Conservation (phyloP, 352 stramenopile genomes). For the Nothophytophthora sp. region DNA sequence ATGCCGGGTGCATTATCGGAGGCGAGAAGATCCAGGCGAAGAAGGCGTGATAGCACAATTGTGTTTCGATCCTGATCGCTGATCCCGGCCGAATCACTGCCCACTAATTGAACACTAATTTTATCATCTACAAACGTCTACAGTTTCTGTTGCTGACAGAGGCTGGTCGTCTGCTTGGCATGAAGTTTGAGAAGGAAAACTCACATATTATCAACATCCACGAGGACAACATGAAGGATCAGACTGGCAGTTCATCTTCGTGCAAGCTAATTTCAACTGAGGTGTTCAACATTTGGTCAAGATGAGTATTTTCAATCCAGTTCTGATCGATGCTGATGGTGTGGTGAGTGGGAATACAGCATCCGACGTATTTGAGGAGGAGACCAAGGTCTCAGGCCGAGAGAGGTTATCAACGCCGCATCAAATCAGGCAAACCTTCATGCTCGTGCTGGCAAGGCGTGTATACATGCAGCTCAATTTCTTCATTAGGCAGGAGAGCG, state of each 20-base stretch:
- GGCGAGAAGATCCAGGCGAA: slow-evolving; percentile 93
- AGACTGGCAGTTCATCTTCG: slow-evolving; percentile 79
- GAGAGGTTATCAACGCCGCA: slow-evolving; percentile 89
- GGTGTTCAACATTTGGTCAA: slow-evolving; percentile 81
- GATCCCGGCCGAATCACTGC: slow-evolving; percentile 98
- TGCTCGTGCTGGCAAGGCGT: slow-evolving; percentile 93
- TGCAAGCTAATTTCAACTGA: slow-evolving; percentile 89
- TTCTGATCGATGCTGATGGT: slow-evolving; percentile 78
- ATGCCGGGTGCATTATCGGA: slow-evolving; percentile 92
- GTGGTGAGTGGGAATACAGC: slow-evolving; percentile 17
- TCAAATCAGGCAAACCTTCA: slow-evolving; percentile 96
- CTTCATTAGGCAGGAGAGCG: too few species aligned
- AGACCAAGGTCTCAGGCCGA: slow-evolving; percentile 21
- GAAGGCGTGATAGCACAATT: slow-evolving; percentile 83
- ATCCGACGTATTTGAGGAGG: background rate
- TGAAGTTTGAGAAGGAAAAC: slow-evolving; percentile 99
- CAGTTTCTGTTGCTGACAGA: slow-evolving; percentile 98
- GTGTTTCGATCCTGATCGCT: slow-evolving; percentile 97
- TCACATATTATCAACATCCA: slow-evolving; percentile 96
- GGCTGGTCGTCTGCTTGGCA: slow-evolving; percentile 99
- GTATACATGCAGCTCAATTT: slow-evolving; percentile 92
- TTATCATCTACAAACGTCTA: slow-evolving; percentile 89
- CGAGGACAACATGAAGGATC: slow-evolving; percentile 89
- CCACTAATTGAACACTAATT: slow-evolving; percentile 94
- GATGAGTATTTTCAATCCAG: slow-evolving; percentile 78